Base-by-base conservation (phyloP, 2,329 filamentous ascomycete genomes). In the Chaetothyriales sp. region DNA sequence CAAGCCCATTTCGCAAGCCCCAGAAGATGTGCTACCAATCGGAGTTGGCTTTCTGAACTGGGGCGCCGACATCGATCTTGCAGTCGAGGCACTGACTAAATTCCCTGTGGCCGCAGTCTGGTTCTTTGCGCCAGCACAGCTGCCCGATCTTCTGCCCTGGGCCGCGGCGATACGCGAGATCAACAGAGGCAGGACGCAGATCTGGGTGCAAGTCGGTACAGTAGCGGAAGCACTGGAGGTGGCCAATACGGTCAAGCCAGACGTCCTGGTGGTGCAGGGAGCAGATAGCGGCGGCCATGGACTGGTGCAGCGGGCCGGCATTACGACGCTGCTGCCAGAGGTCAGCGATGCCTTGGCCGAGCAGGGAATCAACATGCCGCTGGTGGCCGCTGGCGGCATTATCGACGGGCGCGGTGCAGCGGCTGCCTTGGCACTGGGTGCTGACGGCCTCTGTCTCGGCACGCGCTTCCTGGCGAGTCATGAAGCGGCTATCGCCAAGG, bases 381-480 rank as follows among this genome's bases (percentile, higher is more conserved):
- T 79, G 0, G 52, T 80, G 13, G 76, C 75, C 1, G 74, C 76
- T 0, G 77, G 77, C 2, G 76, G 76, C 1, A 72, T 80, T 22
- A 66, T 68, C 0, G 76, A 80, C 52, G 75, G 75, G 0, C 65
- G 75, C 18, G 75, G 75, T 0, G 65, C 72, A 0, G 73, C 72
- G 5, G 75, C 76, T 0, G 72, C 73, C 1, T 62, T 78, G 10
- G 64, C 68, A 1, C 66, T 80, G 0, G 77, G 78, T 0, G 76
- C 77, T 1, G 63, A 67, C 0, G 82, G 77, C 0, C 71, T 74
- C 0, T 77, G 72, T 0, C 72, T 86, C 69, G 83, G 83, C 0
- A 85, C 82, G 0, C 71, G 80, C 6, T 81, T 83, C 52, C 71
- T 85, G 0, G 79, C 78, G 0, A 63, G 67, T 2, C 58, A 61